Evolutionary conservation across 2,329 filamentous ascomycete genomes (phyloP).

Genomic region (Hypoxylon sp.): DNA sequence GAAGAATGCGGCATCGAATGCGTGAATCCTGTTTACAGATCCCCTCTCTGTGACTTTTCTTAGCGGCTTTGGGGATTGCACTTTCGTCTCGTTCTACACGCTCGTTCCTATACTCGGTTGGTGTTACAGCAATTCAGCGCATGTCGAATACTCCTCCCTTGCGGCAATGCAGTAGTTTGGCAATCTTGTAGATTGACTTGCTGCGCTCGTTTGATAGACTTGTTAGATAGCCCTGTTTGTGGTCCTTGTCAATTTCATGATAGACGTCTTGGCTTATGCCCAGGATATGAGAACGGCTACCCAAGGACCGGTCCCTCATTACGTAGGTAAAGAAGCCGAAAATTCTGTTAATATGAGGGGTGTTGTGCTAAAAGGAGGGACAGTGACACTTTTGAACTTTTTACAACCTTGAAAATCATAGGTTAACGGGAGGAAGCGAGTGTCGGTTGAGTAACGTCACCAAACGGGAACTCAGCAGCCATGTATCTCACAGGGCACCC

Average conservation of each 20-base stretch:
- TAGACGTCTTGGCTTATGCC: conserved; percentile 23
- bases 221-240: conserved; percentile 22
- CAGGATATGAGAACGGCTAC: conserved; percentile 23
- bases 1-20: conserved; percentile 16
- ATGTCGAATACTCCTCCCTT: conserved; percentile 14
- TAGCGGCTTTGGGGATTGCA: conserved; percentile 4
- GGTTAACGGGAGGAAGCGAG: conserved; percentile 1
- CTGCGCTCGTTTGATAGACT: conserved; percentile 21
- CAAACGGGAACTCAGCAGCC: conserved; percentile 10
- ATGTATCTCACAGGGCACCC: conserved; percentile 45
- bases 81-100: conserved; percentile 21
- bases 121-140: not conserved
- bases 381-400: conserved; percentile 25
- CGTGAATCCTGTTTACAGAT: conserved; percentile 20
- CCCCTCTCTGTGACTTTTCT: conserved; percentile 2
- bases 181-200: conserved; percentile 1
- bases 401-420: conserved; percentile 21
- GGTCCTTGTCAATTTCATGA: conserved; percentile 20
- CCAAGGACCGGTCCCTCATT: conserved; percentile 17
- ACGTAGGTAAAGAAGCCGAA: conserved; percentile 26
- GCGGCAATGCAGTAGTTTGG: conserved; percentile 12
- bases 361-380: conserved; percentile 32
- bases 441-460: conserved; percentile 33
- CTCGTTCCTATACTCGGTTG: conserved; percentile 13
- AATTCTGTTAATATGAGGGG: conserved; percentile 8